Percentiles rank a stretch among this genome's conserved stretches.
These are phyloP conservation scores for Trichaptum fuscoviolaceum DNA, from an alignment of 768 basidiomycete species.

Conservation along the genomic window DNA sequence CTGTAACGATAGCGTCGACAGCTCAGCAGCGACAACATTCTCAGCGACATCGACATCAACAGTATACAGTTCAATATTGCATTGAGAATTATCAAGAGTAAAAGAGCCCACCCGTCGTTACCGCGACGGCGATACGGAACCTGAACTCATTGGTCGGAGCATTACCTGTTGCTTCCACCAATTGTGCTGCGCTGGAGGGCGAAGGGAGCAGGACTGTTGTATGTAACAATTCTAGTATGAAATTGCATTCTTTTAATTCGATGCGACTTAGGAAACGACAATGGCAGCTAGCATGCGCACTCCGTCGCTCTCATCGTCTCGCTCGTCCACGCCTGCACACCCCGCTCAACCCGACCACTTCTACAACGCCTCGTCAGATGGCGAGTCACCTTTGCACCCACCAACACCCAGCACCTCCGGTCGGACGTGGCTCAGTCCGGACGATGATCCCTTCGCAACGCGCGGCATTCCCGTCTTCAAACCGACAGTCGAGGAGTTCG, in stretches of 20 bases:
- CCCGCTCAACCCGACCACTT: constrained; percentile 80
- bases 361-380: constrained; percentile 50
- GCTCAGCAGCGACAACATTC: not conserved
- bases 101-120: not conserved
- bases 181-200: too few relatives aligned
- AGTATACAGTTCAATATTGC: not conserved
- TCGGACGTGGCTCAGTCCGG: constrained; percentile 66
- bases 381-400: constrained; percentile 27
- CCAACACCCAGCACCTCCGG: constrained; percentile 62
- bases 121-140: not conserved
- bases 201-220: too few relatives aligned
- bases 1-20: not conserved
- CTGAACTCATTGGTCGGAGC: too few relatives aligned
- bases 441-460: constrained; percentile 72
- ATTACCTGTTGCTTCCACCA: too few relatives aligned
- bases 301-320: constrained; percentile 32
- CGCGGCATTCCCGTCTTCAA: constrained; percentile 96
- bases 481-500: constrained; percentile 88
- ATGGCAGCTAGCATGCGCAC: constrained; percentile 9
- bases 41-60: not conserved
- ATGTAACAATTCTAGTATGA: not conserved
- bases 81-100: not conserved
- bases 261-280: not conserved
- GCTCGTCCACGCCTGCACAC: constrained; percentile 50
- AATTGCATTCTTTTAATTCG: not conserved